Base-by-base conservation (phyloP, 2,329 filamentous ascomycete species). In the Fusarium neocosmosporiellum region DNA sequence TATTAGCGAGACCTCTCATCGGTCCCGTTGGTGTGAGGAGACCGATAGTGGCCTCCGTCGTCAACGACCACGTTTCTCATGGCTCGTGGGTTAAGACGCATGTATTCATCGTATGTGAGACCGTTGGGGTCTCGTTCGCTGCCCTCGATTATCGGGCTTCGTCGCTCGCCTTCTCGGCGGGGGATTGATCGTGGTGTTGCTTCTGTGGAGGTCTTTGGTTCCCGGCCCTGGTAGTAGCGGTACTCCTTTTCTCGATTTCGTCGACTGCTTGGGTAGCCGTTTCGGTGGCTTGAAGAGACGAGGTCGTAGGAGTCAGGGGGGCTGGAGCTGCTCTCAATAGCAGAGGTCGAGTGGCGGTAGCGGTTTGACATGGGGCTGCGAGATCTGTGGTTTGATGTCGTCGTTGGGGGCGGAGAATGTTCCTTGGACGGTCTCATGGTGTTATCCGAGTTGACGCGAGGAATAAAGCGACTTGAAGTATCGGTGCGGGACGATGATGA, bases 221-320 rank as follows among this genome's bases (percentile, higher is more conserved):
- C 72, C 6, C 78, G 75, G 8, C 75, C 70, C 53, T 80, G 79
- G 24, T 78, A 76, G 41, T 74, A 74, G 14, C 78, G 71, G 43
- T 80, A 80, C 4, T 79, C 77, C 10, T 79, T 77, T 24, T 77
- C 76, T 16, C 79, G 69, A 24, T 33, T 72, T 16, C 77, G 71
- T 36, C 72, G 66, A 18, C 72, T 53, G 59, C 70, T 69, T 2
- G 69, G 58, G 57, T 65, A 61, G 13, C 66, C 59, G 27, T 63
- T 63, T 20, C 65, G 55, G 29, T 71, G 63, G 46, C 58, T 53
- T 7, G 67, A 57, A 1, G 74, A 67, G 22, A 63, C 66, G 9
- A 66, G 36, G 9, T 70, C 64, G 50, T 76, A 73, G 2, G 65
- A 64, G 14, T 77, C 75, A 0, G 59, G 18, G 6, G 58, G 39